Conservation (phyloP, 2,329 filamentous ascomycete genomes). For the Phialophora chinensis region DNA sequence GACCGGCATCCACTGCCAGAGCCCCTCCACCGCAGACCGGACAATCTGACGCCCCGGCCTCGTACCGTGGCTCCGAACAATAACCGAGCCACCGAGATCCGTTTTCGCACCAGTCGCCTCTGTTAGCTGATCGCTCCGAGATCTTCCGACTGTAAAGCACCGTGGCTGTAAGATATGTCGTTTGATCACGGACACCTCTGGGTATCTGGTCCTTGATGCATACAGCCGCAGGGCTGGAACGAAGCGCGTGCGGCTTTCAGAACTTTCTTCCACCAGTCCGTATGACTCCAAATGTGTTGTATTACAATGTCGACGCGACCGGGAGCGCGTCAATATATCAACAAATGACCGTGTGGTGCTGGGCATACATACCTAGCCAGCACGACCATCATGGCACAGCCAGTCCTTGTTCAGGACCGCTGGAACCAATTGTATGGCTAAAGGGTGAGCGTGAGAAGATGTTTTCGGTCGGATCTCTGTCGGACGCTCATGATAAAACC, state of each 20-base stretch:
- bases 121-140: constrained; percentile 5
- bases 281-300: background rate
- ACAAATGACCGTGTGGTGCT: background rate
- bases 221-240: background rate
- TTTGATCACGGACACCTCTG: background rate
- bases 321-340: background rate
- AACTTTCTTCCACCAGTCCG: background rate
- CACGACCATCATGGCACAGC: too few species aligned
- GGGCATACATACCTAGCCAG: background rate
- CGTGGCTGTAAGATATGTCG: background rate
- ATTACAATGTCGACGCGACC: background rate
- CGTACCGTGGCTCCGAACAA: constrained; percentile 9
- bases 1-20: background rate
- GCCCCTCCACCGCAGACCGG: background rate
- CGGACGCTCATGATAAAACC: background rate
- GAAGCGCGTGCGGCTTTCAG: too few species aligned
- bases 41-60: background rate
- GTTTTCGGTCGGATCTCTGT: background rate
- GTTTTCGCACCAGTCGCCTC: background rate
- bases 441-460: background rate
- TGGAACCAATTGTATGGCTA: too few species aligned
- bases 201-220: background rate
- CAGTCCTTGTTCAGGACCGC: too few species aligned
- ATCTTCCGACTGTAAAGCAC: constrained; percentile 6
- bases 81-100: constrained; percentile 15